Conservation (phyloP, 2,329 filamentous ascomycete genomes). For the Tothia fuscella region DNA sequence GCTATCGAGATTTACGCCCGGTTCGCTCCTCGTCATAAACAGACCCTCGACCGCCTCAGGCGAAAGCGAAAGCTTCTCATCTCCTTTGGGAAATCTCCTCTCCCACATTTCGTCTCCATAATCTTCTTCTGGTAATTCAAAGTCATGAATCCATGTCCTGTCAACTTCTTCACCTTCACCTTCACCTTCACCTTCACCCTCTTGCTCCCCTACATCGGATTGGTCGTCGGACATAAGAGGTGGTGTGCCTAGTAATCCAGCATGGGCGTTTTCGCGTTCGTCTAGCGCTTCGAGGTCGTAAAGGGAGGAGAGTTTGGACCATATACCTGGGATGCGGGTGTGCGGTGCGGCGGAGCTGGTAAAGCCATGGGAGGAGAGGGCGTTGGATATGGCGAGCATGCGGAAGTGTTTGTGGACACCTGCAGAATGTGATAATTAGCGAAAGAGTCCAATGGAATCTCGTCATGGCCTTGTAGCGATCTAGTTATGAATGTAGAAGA, state of each 20-base stretch:
- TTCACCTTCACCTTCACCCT: slow-evolving; percentile 3
- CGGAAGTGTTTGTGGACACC: slow-evolving; percentile 92
- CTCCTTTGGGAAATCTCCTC: slow-evolving; percentile 1
- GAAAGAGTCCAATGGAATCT: too few relatives aligned
- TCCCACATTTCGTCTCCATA: slow-evolving; percentile 3
- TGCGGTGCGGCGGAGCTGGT: slow-evolving; percentile 59
- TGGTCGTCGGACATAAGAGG: background rate
- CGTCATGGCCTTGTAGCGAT: too few relatives aligned
- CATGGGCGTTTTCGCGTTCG: slow-evolving; percentile 52
- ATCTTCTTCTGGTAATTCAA: slow-evolving; percentile 5
- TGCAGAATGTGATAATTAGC: slow-evolving; percentile 20
- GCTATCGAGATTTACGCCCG: background rate
- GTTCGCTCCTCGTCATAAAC: background rate
- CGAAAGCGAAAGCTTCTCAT: slow-evolving; percentile 2
- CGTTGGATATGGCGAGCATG: slow-evolving; percentile 74
- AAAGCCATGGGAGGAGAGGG: slow-evolving; percentile 69
- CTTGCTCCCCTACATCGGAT: background rate
- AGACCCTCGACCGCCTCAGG: slow-evolving; percentile 6
- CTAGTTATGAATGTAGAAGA: too few relatives aligned
- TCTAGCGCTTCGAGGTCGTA: slow-evolving; percentile 83
- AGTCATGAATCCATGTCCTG: background rate
- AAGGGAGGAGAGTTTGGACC: slow-evolving; percentile 70
- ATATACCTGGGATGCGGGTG: slow-evolving; percentile 82
- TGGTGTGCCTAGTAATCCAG: slow-evolving; percentile 2
- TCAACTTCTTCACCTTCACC: background rate